Evolutionary conservation across 2,329 filamentous ascomycete genomes (phyloP).

Genomic region (Grosmannia serpens): DNA sequence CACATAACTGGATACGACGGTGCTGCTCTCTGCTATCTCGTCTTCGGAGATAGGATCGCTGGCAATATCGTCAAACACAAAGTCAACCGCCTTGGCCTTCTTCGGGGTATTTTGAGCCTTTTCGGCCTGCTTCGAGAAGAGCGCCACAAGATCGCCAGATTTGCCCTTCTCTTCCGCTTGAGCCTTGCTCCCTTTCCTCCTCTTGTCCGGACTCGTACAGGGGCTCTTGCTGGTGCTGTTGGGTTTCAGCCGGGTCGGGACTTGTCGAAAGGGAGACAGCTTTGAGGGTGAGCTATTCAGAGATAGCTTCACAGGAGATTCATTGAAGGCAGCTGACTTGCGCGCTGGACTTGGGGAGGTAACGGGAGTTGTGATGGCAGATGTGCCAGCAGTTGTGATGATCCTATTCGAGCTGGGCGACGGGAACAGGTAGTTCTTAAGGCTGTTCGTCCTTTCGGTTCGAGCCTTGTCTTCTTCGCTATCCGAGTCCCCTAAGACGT

Average conservation of each 20-base stretch:
- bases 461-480: constrained; percentile 32
- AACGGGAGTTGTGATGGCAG: constrained; percentile 17
- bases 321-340: constrained; percentile 17
- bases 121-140: constrained; percentile 52
- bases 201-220: constrained; percentile 35
- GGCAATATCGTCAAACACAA: constrained; percentile 33
- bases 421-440: constrained; percentile 41
- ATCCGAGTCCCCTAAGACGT: constrained; percentile 39
- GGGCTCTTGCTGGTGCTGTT: constrained; percentile 21
- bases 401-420: constrained; percentile 32
- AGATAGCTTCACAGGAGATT: constrained; percentile 1
- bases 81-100: constrained; percentile 12
- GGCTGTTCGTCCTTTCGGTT: constrained; percentile 27
- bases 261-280: not conserved
- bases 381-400: constrained; percentile 18
- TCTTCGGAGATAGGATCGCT: constrained; percentile 51
- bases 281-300: constrained; percentile 3
- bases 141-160: constrained; percentile 42
- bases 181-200: constrained; percentile 15
- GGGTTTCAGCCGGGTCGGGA: constrained; percentile 9
- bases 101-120: constrained; percentile 24
- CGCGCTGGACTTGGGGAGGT: constrained; percentile 29
- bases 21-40: constrained; percentile 38
- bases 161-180: constrained; percentile 37
- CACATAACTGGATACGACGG: constrained; percentile 41